A percentile compares a stretch with the other conserved stretches of the same genome.
Conservation (phyloP, 1,284 basidiomycete genomes). For the Moniliophthora roreri region DNA sequence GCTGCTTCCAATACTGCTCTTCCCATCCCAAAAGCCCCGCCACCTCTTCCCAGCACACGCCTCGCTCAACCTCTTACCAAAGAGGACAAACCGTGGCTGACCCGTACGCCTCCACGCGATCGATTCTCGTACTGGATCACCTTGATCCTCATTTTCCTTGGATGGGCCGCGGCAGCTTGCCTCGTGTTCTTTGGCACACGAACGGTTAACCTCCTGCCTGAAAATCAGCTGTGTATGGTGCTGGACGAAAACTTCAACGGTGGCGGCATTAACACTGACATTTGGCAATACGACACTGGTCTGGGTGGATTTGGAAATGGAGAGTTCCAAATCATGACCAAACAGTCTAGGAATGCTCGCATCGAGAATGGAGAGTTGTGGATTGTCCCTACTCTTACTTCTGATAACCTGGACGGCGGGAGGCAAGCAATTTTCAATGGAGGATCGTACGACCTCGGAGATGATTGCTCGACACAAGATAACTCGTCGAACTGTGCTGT, state of each 20-base stretch:
- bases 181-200: constrained; percentile 40
- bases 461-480: constrained; percentile 9
- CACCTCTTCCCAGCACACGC: constrained; percentile 49
- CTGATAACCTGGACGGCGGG: constrained; percentile 49
- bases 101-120: constrained; percentile 30
- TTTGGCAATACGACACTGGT: constrained; percentile 65
- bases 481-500: constrained; percentile 37
- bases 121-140: constrained; percentile 45
- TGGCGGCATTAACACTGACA: constrained; percentile 35
- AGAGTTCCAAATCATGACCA: constrained; percentile 82
- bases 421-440: constrained; percentile 34
- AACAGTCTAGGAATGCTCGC: constrained; percentile 69
- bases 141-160: constrained; percentile 38
- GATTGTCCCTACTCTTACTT: constrained; percentile 77
- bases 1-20: constrained; percentile 35
- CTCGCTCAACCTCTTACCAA: constrained; percentile 43
- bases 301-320: constrained; percentile 79
- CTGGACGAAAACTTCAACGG: constrained; percentile 69
- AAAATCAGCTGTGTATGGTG: constrained; percentile 58
- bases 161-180: constrained; percentile 39
- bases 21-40: constrained; percentile 37
- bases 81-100: constrained; percentile 55
- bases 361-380: constrained; percentile 72
- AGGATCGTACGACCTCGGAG: constrained; percentile 5
- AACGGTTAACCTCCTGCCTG: constrained; percentile 34